Base-by-base conservation (phyloP, 2,329 filamentous ascomycete genomes). In the Fusarium keratoplasticum region DNA sequence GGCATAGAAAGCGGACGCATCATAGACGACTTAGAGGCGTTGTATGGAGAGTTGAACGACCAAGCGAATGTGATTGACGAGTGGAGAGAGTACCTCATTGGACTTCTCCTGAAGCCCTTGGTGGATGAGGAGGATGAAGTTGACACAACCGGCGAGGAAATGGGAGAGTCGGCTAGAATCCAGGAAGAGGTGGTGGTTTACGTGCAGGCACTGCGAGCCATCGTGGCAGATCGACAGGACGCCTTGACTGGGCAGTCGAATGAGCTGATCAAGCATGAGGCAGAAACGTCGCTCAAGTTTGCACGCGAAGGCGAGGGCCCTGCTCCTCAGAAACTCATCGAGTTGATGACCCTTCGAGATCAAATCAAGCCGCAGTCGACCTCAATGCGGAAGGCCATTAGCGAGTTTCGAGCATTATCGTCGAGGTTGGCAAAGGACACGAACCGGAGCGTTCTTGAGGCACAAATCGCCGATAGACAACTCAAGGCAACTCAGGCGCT, bases 101-200 rank as follows among this genome's bases (percentile, higher is more conserved):
- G 93, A 63, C 88, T 96, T 22, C 86, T 98, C 11, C 84, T 93
- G 13, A 88, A 91, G 69, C 91, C 94, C 0, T 87, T 98, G 2
- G 90, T 98, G 20, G 96, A 98, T 76, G 91, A 96, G 78, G 95
- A 97, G 44, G 90, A 91, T 1, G 86, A 86, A 18, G 83, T 88
- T 11, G 94, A 97, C 67, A 89, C 91, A 3, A 96, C 95, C 13
- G 96, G 96, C 27, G 93, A 98, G 68, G 96, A 98, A 80, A 96
- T 98, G 72, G 93, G 95, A 75, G 90, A 94, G 35, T 97, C 96
- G 0, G 94, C 95, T 0, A 94, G 94, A 80, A 89, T 92, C 54
- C 96, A 98, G 82, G 96, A 98, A 70, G 91, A 97, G 79, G 89
- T 98, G 47, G 94, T 96, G 82, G 94, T 94, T 8, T 97, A 97